A percentile compares a stretch with the other conserved stretches of the same genome.
Conservation (phyloP, 1,284 basidiomycete genomes). For the Inonotus hispidus region DNA sequence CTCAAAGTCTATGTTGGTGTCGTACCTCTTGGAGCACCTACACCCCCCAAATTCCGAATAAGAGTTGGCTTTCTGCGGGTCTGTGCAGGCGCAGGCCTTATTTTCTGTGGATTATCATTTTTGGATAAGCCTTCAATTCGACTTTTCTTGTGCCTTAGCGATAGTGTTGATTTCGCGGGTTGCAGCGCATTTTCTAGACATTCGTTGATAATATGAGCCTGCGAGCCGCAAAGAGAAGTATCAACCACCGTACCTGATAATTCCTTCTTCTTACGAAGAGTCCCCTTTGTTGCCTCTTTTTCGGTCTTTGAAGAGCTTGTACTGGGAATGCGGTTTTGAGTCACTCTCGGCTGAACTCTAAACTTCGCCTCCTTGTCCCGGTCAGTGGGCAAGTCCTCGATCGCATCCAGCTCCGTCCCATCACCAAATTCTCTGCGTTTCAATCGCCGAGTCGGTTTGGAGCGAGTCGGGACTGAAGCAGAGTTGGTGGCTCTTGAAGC, state of each 20-base stretch:
- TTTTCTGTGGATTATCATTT: constrained; percentile 45
- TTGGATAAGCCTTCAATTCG: constrained; percentile 39
- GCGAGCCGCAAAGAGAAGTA: neutral
- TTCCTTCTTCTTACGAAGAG: constrained; percentile 46
- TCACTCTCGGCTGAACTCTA: constrained; percentile 62
- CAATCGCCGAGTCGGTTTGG: constrained; percentile 68
- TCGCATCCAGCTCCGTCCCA: constrained; percentile 86
- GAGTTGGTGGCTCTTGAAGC: constrained; percentile 28
- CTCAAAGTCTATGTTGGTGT: constrained; percentile 17
- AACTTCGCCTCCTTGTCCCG: constrained; percentile 72
- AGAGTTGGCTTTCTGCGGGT: constrained; percentile 73
- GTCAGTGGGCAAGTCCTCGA: constrained; percentile 88
- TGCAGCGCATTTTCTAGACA: constrained; percentile 37
- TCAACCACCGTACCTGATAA: constrained; percentile 37
- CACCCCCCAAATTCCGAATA: constrained; percentile 79
- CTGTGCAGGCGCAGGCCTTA: constrained; percentile 41
- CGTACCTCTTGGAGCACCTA: constrained; percentile 72
- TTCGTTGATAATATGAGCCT: constrained; percentile 20
- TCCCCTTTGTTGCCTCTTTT: constrained; percentile 40
- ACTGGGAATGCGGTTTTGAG: constrained; percentile 55
- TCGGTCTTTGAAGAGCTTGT: constrained; percentile 36
- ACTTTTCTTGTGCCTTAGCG: constrained; percentile 26
- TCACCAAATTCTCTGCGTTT: constrained; percentile 81
- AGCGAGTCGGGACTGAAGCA: constrained; percentile 36
- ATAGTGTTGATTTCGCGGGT: constrained; percentile 32